Evolutionary conservation across 345 rosid genomes (phyloP).

Genomic region (Psidium guajava): DNA sequence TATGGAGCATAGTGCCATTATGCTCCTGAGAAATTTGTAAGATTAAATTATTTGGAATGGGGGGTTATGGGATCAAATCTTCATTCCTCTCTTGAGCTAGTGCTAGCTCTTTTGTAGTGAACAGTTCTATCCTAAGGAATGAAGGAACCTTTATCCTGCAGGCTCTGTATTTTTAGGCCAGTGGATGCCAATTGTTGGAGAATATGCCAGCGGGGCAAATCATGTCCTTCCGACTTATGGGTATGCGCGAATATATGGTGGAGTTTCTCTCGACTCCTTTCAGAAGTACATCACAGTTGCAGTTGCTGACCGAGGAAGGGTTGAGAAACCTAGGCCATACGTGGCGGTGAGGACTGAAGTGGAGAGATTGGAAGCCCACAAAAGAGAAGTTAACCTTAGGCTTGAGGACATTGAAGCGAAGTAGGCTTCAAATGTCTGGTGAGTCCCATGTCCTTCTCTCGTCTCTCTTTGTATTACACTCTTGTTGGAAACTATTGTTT

Average conservation of each 20-base stretch:
- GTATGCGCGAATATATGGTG: constrained; percentile 85
- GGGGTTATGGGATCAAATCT: too few species aligned
- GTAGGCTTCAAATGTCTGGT: constrained; percentile 18
- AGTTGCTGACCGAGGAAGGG: constrained; percentile 78
- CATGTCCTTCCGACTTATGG: constrained; percentile 61
- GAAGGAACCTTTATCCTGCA: constrained; percentile 1
- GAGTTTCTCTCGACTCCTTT: constrained; percentile 86
- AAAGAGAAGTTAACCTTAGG: constrained; percentile 79
- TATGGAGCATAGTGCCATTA: too few species aligned
- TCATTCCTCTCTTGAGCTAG: neutral
- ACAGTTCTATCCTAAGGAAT: neutral
- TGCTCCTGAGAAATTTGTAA: too few species aligned
- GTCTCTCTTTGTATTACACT: too few species aligned
- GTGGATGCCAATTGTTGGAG: constrained; percentile 95
- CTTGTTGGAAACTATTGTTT: too few species aligned
- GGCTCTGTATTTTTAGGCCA: constrained; percentile 82
- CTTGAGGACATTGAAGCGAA: constrained; percentile 70
- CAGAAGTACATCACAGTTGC: constrained; percentile 75
- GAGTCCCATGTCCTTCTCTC: neutral
- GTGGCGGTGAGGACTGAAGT: too few species aligned
- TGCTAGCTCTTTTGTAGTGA: neutral
- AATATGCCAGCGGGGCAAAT: constrained; percentile 76
- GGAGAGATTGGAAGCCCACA: constrained; percentile 80
- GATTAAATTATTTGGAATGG: too few species aligned
- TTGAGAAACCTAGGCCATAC: too few species aligned